These are phyloP conservation scores for Rhinocladiella similis DNA, from an alignment of 2,329 filamentous ascomycete genomes.

Conservation along the genomic window DNA sequence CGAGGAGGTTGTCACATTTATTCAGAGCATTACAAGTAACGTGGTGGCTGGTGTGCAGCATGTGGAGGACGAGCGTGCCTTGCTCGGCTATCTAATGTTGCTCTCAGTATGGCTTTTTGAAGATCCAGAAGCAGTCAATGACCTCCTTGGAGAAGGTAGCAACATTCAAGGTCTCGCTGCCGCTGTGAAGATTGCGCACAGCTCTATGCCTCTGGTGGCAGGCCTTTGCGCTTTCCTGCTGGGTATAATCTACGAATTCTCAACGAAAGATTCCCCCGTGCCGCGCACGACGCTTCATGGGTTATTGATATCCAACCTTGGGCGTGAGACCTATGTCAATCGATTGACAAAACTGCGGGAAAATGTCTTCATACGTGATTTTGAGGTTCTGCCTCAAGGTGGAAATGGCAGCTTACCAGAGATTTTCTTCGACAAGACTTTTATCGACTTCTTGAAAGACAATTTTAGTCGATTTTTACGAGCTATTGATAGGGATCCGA, in stretches of 20 bases:
- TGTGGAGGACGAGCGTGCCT: constrained; percentile 73
- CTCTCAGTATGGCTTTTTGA: constrained; percentile 90
- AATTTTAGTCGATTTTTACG: constrained; percentile 84
- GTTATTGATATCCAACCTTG: constrained; percentile 73
- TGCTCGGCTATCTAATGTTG: constrained; percentile 85
- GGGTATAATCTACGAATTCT: constrained; percentile 93
- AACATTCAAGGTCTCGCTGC: constrained; percentile 86
- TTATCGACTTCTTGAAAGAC: constrained; percentile 93
- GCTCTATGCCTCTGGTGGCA: constrained; percentile 68
- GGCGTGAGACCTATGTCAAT: constrained; percentile 84
- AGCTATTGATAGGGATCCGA: constrained; percentile 88
- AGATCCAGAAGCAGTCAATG: constrained; percentile 85
- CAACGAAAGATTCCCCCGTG: constrained; percentile 93
- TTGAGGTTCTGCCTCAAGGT: constrained; percentile 75
- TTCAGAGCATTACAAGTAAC: constrained; percentile 84
- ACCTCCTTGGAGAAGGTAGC: constrained; percentile 88
- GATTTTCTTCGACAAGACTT: constrained; percentile 80
- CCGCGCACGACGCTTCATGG: constrained; percentile 77
- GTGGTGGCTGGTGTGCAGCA: constrained; percentile 77
- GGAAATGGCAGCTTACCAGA: constrained; percentile 64
- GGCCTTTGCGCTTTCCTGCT: constrained; percentile 83
- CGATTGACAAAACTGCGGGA: constrained; percentile 75
- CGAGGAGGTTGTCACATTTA: constrained; percentile 92
- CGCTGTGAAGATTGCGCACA: constrained; percentile 62
- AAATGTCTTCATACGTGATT: constrained; percentile 79